Evolutionary conservation across 1,284 basidiomycete genomes (phyloP), one percentile per base, ranked within the genome.

Genomic region (Malassezia psittaci): DNA sequence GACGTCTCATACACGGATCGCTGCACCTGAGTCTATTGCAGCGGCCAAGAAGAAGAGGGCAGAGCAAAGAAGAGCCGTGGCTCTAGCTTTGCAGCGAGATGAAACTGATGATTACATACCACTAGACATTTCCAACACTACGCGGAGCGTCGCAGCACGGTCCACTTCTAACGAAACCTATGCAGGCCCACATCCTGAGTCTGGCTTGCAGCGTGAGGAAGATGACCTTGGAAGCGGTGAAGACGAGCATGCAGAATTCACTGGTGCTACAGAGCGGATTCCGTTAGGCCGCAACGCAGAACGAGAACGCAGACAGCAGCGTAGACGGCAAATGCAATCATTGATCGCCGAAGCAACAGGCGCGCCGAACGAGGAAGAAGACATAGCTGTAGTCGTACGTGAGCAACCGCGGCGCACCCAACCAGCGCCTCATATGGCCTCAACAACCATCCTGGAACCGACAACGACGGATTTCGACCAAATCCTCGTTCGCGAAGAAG

Each of bases 401-500:
- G 38, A 49, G 19, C 48, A 29, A 32, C 48, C 42, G 19, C 19
- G 35, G 9, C 41, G 29, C n/a, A 4, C 42, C 9, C 38, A 32
- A 15, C 6, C 19, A 37, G 38, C 24, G 9, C 6, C 41, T 13
- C 19, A 37, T 5, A 16, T 2, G 4, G 38, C 47, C 9, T 10
- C 48, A 11, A n/a, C 24, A 7, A 16, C 48, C 18, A 47, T 43
- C 13, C 54, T 34, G 18, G 57, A 45, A 34, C 42, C 42, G 5
- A n/a, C 38, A n/a, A 7, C 16, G 9, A 16, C 45, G 41, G 50
- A 47, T 5, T 19, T 21, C 5, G 45, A 47, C 15, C 18, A 33
- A 21, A 33, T 47, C 2, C 12, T 50, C 32, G 37, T 38, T 83
- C 83, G 85, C 76, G 85, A 86, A 75, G 83, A 86, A 61, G 82